phyloP scores from a whole-genome alignment of 331 rosid species.

The Quercus lobata region DNA sequence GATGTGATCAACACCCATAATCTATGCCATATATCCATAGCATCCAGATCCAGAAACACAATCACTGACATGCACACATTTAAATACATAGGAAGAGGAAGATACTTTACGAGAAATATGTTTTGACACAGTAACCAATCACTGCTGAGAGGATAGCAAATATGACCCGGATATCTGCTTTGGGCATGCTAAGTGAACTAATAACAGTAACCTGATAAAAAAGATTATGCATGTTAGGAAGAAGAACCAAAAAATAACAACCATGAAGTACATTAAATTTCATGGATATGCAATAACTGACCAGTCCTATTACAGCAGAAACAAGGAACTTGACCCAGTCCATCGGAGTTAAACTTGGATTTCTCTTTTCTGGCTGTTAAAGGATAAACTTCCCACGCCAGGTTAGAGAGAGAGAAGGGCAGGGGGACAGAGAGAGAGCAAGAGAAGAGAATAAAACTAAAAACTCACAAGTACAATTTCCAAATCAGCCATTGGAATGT shows the following conservation, averaged over 20 bases:
- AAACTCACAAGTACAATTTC: constrained; percentile 92
- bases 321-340: constrained; percentile 93
- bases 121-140: constrained; percentile 82
- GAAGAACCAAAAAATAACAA: constrained; percentile 7
- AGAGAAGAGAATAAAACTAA: not conserved
- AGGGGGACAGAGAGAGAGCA: not conserved
- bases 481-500: constrained; percentile 99
- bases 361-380: constrained; percentile 93
- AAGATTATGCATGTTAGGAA: constrained; percentile 12
- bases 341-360: constrained; percentile 97
- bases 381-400: constrained; percentile 14
- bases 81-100: not conserved
- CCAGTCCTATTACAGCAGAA: constrained; percentile 93
- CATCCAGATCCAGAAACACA: not conserved
- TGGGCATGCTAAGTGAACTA: constrained; percentile 74
- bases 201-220: constrained; percentile 71
- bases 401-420: constrained; percentile 13
- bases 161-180: constrained; percentile 79
- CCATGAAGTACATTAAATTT: not conserved
- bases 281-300: constrained; percentile 27
- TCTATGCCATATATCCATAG: too few species aligned
- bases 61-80: not conserved
- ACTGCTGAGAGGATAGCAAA: constrained; percentile 79
- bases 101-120: constrained; percentile 75
- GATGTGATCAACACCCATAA: too few species aligned